Evolutionary conservation across 2,329 filamentous ascomycete species (phyloP), one percentile per base, ranked within the genome.

Genomic region (Apiospora phragmitis): DNA sequence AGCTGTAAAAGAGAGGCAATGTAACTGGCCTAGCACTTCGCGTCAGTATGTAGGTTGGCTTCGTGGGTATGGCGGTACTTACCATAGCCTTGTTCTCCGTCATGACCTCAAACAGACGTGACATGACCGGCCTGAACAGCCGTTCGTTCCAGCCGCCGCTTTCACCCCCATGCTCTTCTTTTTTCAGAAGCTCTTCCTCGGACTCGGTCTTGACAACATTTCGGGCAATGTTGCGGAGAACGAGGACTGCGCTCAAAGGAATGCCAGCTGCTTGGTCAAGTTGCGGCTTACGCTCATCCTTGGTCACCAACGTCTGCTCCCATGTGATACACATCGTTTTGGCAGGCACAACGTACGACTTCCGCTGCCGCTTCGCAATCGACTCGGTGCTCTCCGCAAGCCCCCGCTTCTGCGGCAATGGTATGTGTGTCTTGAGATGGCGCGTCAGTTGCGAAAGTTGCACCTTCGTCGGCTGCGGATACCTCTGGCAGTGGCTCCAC

Each of bases 151-250:
- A 92, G 1, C 89, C 87, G 66, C 86, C 85, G 62, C 83, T 82
- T 71, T 85, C 85, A 55, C 85, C 86, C 6, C 79, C 79, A n/a
- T 75, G 77, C 74, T 83, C 80, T 73, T 88, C 85, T 68, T 80
- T 74, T 77, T 88, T 87, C 66, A 86, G 75, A 3, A 89, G 80
- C 76, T 84, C 83, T 74, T 89, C 87, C 76, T 91, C 86, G 0
- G 86, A 84, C 68, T 88, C 86, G 11, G 88, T 90, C 83, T 90
- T 91, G 76, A 86, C 82, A 24, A 90, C 83, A 75, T 92, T 93
- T 73, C 86, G 87, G 16, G 93, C 93, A 72, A 96, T 89, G 78
- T 96, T 96, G 41, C 93, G 89, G 65, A 96, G 85, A 45, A 96
- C 92, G 38, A 95, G 85, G 18, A 92, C 91, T 2, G 92, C 92